Conservation (phyloP, 139 green algal genomes). For the Dunaliella primolecta region DNA sequence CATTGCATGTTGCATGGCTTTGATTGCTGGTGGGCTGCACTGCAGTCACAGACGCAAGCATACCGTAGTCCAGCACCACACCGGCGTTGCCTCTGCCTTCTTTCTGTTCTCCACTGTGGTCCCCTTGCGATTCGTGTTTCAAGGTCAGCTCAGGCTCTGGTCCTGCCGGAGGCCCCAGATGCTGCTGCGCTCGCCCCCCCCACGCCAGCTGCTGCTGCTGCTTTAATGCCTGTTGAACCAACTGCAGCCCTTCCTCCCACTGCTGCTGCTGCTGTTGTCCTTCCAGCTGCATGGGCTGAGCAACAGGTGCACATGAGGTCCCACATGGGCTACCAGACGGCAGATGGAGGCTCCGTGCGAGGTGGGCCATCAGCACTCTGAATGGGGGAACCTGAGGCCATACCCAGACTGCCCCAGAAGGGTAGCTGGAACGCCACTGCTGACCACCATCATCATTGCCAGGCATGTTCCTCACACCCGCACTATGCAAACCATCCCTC, state of each 20-base stretch:
- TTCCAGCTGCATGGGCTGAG: neutral
- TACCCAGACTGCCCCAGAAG: neutral
- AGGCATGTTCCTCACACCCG: too few species aligned
- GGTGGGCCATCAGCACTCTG: neutral
- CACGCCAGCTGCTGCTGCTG: neutral
- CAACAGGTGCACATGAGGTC: neutral
- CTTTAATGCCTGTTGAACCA: neutral
- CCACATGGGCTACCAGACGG: neutral
- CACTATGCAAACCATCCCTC: too few species aligned
- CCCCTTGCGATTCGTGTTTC: too few species aligned
- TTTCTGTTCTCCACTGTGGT: neutral
- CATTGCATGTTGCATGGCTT: too few species aligned
- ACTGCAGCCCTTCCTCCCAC: neutral
- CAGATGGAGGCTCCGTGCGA: neutral
- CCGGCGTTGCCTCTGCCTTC: too few species aligned
- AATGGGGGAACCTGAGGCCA: neutral
- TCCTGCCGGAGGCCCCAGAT: neutral
- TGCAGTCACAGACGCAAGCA: neutral
- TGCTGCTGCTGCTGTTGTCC: neutral
- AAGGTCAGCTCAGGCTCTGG: too few species aligned
- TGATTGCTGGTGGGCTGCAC: neutral
- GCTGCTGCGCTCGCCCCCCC: neutral
- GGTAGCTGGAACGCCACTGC: too few species aligned
- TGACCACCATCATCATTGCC: too few species aligned
- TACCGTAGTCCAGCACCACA: neutral